Conservation (phyloP, 768 basidiomycete genomes). For the Collybia nuda region DNA sequence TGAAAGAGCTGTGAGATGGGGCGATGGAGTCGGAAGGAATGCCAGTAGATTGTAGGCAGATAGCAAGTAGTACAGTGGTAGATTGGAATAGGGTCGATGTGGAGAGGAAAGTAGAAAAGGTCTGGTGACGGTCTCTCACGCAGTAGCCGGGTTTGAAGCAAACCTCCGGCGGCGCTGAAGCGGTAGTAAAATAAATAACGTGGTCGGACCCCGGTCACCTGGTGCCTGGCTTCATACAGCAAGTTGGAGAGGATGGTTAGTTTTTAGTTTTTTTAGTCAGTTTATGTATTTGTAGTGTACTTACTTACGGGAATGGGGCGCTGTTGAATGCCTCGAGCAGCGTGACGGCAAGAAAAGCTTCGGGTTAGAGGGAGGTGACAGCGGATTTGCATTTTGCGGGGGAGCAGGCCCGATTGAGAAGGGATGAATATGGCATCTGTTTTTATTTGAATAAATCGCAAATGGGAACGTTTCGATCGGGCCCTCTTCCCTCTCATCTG, state of each 20-base stretch:
- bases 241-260: no score
- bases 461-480: constrained; percentile 22
- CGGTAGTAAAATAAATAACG: constrained; percentile 4
- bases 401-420: no score
- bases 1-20: no score
- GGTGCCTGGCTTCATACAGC: constrained; percentile 10
- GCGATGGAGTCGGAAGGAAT: no score
- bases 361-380: no score
- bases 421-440: not conserved
- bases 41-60: not conserved
- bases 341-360: no score
- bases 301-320: no score
- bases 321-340: no score
- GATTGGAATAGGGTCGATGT: not conserved
- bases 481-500: constrained; percentile 12
- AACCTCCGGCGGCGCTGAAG: constrained; percentile 15
- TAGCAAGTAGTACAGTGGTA: not conserved
- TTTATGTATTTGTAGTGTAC: no score
- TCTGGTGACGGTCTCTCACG: constrained; percentile 15
- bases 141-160: constrained; percentile 11
- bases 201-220: constrained; percentile 14
- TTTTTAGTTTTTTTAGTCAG: no score
- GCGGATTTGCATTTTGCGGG: no score
- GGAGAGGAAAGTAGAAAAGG: not conserved
- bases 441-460: constrained; percentile 6